These are phyloP conservation scores for Stagonosporopsis vannaccii DNA, from an alignment of 2,329 filamentous ascomycete species.

Conservation along the genomic window DNA sequence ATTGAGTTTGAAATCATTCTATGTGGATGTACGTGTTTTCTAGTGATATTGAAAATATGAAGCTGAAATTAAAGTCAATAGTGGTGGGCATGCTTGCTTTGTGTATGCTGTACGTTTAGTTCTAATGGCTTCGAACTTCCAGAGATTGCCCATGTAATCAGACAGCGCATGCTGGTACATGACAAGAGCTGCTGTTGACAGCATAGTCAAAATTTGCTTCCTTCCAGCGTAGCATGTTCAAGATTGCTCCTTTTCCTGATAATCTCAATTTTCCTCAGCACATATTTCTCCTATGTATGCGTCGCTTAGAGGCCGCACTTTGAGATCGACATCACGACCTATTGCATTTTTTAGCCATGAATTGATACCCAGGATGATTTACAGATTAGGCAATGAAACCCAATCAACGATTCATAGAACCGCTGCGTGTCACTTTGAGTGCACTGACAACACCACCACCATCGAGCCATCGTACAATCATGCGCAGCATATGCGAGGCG, in stretches of 20 bases:
- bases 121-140: neutral
- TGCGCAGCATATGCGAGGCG: constrained; percentile 6
- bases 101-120: neutral
- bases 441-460: constrained; percentile 1
- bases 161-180: constrained; percentile 11
- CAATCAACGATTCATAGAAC: constrained; percentile 7
- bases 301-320: neutral
- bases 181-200: constrained; percentile 6
- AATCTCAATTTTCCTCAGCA: too few relatives aligned
- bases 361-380: neutral
- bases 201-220: neutral
- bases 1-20: too few relatives aligned
- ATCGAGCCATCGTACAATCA: constrained; percentile 12
- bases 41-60: too few relatives aligned
- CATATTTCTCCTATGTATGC: constrained; percentile 1
- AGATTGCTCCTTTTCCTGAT: too few relatives aligned
- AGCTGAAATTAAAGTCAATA: too few relatives aligned
- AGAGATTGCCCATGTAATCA: constrained; percentile 3
- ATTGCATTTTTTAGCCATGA: constrained; percentile 1
- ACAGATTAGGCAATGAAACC: neutral
- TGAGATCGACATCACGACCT: neutral
- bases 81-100: constrained; percentile 5
- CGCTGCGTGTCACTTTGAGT: constrained; percentile 10
- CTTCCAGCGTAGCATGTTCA: neutral
- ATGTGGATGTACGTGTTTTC: too few relatives aligned